Conservation (phyloP, 495 filamentous ascomycete species). For the Daldinia loculata region DNA sequence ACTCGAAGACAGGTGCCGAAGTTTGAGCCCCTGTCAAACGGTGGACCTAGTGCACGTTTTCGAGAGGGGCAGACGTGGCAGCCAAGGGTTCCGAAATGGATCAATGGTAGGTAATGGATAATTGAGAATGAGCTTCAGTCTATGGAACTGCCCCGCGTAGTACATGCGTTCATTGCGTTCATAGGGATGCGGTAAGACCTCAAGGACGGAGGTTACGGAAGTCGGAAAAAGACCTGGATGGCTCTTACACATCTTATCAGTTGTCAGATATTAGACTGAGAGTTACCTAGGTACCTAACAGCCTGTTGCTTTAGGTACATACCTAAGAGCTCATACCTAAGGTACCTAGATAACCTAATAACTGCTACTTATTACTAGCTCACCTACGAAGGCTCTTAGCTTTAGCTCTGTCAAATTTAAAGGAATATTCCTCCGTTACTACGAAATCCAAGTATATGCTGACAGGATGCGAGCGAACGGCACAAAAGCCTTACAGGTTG, state of each 20-base stretch:
- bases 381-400: neutral
- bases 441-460: conserved; percentile 19
- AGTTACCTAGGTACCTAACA: neutral
- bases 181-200: conserved; percentile 1
- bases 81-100: conserved; percentile 19
- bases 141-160: conserved; percentile 25
- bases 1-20: conserved; percentile 33
- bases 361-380: neutral
- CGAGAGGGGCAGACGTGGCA: conserved; percentile 33
- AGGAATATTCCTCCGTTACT: conserved; percentile 9
- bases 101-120: conserved; percentile 12
- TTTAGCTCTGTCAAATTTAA: neutral
- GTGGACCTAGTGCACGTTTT: conserved; percentile 28
- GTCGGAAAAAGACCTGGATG: conserved; percentile 24
- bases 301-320: neutral
- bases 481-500: conserved; percentile 24
- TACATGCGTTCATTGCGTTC: conserved; percentile 12
- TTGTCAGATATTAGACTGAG: neutral
- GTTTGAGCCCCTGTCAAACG: conserved; percentile 26
- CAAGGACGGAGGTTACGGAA: neutral
- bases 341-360: no score
- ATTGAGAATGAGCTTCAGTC: conserved; percentile 22
- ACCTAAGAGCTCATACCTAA: no score
- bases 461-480: conserved; percentile 21
- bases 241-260: neutral